phyloP scores from a whole-genome alignment of 352 stramenopile species.

The Phytopythium kandeliae region DNA sequence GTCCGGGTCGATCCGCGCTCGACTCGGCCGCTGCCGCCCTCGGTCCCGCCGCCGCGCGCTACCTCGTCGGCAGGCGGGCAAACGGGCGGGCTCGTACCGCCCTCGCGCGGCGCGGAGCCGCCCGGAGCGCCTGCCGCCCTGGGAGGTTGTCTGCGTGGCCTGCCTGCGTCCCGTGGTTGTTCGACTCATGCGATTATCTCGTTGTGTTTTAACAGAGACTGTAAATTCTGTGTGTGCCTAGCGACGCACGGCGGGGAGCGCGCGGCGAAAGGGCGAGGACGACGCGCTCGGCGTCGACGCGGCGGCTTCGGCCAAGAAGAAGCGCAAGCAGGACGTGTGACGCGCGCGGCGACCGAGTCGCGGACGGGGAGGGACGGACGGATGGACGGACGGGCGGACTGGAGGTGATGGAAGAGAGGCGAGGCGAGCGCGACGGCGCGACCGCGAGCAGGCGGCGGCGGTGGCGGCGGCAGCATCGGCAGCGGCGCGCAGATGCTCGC shows the following conservation, averaged over 20 bases:
- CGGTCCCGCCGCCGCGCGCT: background rate
- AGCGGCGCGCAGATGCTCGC: background rate
- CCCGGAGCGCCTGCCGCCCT: constrained; percentile 20
- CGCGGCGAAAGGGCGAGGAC: constrained; percentile 67
- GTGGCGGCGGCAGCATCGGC: background rate
- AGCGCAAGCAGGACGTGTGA: constrained; percentile 72
- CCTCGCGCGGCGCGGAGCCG: constrained; percentile 5
- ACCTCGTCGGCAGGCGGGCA: too few species aligned
- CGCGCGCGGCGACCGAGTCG: background rate
- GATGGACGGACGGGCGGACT: background rate
- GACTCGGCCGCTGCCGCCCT: too few species aligned
- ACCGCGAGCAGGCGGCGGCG: background rate
- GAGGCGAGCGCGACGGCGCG: background rate
- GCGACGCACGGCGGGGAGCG: constrained; percentile 66
- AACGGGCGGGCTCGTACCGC: constrained; percentile 14
- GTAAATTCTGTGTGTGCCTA: constrained; percentile 89
- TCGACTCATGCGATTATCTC: constrained; percentile 86
- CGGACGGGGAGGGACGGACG: too few species aligned
- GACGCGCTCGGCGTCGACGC: constrained; percentile 26
- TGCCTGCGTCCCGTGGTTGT: constrained; percentile 47
- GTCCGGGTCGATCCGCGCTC: too few species aligned
- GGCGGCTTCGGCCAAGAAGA: constrained; percentile 40
- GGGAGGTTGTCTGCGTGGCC: constrained; percentile 30
- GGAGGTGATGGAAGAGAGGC: background rate
- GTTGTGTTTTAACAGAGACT: constrained; percentile 90